Evolutionary conservation across 805 yeast genomes (phyloP).

Genomic region (Millerago galiae): DNA sequence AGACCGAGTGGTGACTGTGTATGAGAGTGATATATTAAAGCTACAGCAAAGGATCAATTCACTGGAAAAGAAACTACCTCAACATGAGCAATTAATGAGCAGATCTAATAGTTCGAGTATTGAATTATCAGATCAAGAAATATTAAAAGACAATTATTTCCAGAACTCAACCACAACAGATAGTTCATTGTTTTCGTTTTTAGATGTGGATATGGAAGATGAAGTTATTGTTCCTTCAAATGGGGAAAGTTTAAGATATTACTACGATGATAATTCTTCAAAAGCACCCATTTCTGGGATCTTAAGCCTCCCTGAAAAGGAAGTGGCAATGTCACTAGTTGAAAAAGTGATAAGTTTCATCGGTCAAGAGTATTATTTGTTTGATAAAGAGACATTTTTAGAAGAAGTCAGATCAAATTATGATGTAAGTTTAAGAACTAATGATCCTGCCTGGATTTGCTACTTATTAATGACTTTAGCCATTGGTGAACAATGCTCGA

Average conservation of each 20-base stretch:
- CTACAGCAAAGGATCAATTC: conserved; percentile 12
- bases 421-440: conserved; percentile 4
- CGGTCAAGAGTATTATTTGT: conserved; percentile 22
- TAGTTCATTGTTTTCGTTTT: conserved; percentile 20
- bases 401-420: conserved; percentile 12
- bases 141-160: conserved; percentile 17
- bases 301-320: conserved; percentile 12
- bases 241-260: conserved; percentile 12
- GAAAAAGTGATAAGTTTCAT: conserved; percentile 17
- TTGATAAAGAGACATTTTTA: conserved; percentile 10
- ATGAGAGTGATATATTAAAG: conserved; percentile 18
- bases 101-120: not conserved
- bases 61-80: conserved; percentile 6
- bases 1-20: conserved; percentile 17
- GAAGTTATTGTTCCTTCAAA: conserved; percentile 9
- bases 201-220: conserved; percentile 21
- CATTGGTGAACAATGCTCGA: conserved; percentile 23
- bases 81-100: not conserved
- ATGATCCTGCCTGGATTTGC: conserved; percentile 15
- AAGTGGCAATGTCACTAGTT: conserved; percentile 11
- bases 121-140: conserved; percentile 7
- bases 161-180: conserved; percentile 19
- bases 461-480: conserved; percentile 22
- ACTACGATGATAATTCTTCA: conserved; percentile 11
- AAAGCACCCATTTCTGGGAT: conserved; percentile 5